Base-by-base conservation (phyloP, 2,329 filamentous ascomycete genomes). In the Lojkania enalia region DNA sequence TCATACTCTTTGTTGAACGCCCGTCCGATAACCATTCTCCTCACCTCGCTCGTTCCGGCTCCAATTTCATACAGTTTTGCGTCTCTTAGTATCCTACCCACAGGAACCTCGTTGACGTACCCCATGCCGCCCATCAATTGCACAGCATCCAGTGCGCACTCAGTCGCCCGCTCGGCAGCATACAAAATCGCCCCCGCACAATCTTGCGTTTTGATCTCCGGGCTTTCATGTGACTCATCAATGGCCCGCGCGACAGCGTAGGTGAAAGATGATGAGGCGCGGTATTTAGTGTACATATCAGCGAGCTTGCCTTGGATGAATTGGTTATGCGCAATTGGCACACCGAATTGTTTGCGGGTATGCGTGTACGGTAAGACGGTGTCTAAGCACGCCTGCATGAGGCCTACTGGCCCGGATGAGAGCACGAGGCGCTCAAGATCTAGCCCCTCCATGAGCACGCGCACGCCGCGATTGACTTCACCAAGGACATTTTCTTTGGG, bases 251-350 rank as follows among this genome's bases (percentile, higher is more conserved):
- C 94, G 0, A 91, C 91, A 27, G 79, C 75, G 64, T 95, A 95
- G 0, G 92, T 97, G 71, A 96, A 96, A 2, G 90, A 81, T n/a
- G 84, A 78, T 13, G 86, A 85, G 9, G 88, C 90, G 61, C 88
- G 86, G 47, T 94, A 81, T 71, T 95, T 95, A 36, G 90, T 96
- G 74, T 97, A 95, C 91, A 99, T 96, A 69, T 97, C 91, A 44
- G 94, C 90, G 35, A 97, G 79, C 66, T 91, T 92, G 45, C 88
- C 92, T 72, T 97, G 94, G 16, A 97, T 80, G 51, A 97, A 79
- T 71, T 99, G 94, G 70, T 96, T 95, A 58, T 94, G 86, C 0
- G 88, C 92, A 52, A 97, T 88, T 2, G 92, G 92, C 5, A 71
- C 75, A 42, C 86, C 86, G 66, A 99, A 99, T 72, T 99, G 94